phyloP scores from a whole-genome alignment of 805 yeast species.

The Pichia sporocuriosa region DNA sequence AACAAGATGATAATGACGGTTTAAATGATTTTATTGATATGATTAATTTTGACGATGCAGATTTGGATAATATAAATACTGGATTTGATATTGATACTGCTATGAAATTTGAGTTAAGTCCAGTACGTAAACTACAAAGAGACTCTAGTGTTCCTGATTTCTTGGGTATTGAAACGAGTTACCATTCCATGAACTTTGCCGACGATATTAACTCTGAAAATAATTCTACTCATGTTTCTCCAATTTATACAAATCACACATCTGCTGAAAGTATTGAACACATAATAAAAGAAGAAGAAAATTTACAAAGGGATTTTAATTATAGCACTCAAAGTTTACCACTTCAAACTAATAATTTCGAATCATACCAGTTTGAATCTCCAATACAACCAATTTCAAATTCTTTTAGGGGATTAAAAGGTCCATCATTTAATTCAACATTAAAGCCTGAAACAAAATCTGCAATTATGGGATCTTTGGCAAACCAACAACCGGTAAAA shows the following conservation, averaged over 20 bases:
- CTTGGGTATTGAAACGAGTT: conserved; percentile 11
- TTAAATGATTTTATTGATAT: conserved; percentile 26
- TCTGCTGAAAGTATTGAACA: conserved; percentile 13
- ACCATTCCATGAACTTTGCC: conserved; percentile 3
- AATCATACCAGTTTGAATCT: too few species aligned
- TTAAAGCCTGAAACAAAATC: conserved; percentile 23
- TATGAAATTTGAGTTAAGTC: conserved; percentile 9
- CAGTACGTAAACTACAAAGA: conserved; percentile 2
- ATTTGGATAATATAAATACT: conserved; percentile 18
- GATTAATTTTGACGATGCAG: conserved; percentile 26
- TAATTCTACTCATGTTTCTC: background rate
- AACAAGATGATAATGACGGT: conserved; percentile 14
- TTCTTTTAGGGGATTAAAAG: conserved; percentile 59
- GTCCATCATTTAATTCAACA: conserved; percentile 42
- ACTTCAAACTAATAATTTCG: too few species aligned
- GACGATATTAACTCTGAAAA: background rate
- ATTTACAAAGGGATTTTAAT: conserved; percentile 1
- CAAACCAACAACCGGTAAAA: conserved; percentile 3
- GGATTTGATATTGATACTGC: conserved; percentile 19
- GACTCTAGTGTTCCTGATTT: conserved; percentile 13
- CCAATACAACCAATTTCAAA: conserved; percentile 29
- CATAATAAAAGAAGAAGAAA: conserved; percentile 12
- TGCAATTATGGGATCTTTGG: conserved; percentile 26
- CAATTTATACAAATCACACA: background rate
- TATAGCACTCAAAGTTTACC: conserved; percentile 1